A percentile compares a stretch with the other conserved stretches of the same genome.
phyloP scores from a whole-genome alignment of 2,329 filamentous ascomycete species.

The Ophiostoma sp. region DNA sequence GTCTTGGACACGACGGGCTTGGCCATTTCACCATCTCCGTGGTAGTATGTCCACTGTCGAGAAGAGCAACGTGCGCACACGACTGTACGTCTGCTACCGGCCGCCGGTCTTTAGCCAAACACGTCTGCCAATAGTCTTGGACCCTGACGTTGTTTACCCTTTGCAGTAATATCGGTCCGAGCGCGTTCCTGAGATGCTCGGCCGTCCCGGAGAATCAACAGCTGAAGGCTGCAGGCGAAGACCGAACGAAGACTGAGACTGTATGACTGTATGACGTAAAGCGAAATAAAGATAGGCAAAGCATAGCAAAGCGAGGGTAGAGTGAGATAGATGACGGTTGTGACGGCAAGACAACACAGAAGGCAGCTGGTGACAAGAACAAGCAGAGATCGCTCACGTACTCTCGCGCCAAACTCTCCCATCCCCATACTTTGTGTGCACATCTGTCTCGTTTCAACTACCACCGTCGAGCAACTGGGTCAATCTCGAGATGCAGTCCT shows the following conservation, averaged over 20 bases:
- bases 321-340: background rate
- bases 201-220: background rate
- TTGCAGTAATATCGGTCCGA: background rate
- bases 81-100: background rate
- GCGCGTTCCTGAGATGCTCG: background rate
- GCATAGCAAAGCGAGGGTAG: no score
- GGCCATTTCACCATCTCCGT: background rate
- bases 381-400: background rate
- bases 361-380: background rate
- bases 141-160: background rate
- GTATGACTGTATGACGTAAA: no score
- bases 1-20: background rate
- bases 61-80: background rate
- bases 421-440: no score
- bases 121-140: background rate
- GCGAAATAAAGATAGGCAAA: no score
- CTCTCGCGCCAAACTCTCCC: background rate
- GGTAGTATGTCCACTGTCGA: background rate
- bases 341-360: background rate
- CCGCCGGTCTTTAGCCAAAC: constrained; percentile 3
- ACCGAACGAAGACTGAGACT: no score
- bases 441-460: background rate
- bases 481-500: background rate
- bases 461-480: background rate
- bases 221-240: no score